Evolutionary conservation across 495 filamentous ascomycete genomes (phyloP).

Genomic region (Stereocaulon alpinum): DNA sequence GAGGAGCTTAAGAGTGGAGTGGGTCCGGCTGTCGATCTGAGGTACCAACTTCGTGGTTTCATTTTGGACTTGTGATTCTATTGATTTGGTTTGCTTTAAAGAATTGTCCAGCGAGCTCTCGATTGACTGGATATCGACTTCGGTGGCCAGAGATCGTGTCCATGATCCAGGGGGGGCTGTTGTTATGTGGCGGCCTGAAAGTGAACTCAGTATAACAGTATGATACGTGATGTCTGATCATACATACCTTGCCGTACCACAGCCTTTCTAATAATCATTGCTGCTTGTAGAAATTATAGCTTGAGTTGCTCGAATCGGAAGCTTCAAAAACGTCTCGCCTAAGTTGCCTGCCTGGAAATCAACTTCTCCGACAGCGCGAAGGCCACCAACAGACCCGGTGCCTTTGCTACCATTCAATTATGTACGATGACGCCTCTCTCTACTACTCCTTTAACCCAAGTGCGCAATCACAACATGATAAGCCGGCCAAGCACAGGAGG

Average conservation of each 20-base stretch:
- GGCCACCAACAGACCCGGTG: not conserved
- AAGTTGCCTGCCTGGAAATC: slow-evolving; percentile 10
- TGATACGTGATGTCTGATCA: not conserved
- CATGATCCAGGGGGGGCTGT: slow-evolving; percentile 7
- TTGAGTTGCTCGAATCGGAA: not conserved
- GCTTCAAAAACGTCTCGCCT: slow-evolving; percentile 8
- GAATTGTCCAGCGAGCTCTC: slow-evolving; percentile 18
- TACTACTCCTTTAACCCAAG: slow-evolving; percentile 53
- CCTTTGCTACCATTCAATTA: slow-evolving; percentile 20
- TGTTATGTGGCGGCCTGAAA: slow-evolving; percentile 1
- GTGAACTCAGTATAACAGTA: not conserved
- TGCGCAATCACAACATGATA: slow-evolving; percentile 37
- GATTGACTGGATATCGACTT: slow-evolving; percentile 17
- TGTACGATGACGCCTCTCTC: slow-evolving; percentile 69
- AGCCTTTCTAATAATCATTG: slow-evolving; percentile 20
- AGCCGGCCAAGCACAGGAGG: slow-evolving; percentile 41
- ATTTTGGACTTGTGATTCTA: slow-evolving; percentile 18
- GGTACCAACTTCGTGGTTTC: slow-evolving; percentile 14
- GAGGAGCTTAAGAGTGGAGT: slow-evolving; percentile 9
- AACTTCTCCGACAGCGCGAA: not conserved
- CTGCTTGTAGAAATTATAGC: not conserved
- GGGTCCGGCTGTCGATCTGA: slow-evolving; percentile 18
- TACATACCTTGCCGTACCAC: slow-evolving; percentile 17
- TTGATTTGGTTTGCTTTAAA: slow-evolving; percentile 17
- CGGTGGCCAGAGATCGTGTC: slow-evolving; percentile 19